Conservation (phyloP, 78 protist genomes). For the Ministeria vibrans region DNA sequence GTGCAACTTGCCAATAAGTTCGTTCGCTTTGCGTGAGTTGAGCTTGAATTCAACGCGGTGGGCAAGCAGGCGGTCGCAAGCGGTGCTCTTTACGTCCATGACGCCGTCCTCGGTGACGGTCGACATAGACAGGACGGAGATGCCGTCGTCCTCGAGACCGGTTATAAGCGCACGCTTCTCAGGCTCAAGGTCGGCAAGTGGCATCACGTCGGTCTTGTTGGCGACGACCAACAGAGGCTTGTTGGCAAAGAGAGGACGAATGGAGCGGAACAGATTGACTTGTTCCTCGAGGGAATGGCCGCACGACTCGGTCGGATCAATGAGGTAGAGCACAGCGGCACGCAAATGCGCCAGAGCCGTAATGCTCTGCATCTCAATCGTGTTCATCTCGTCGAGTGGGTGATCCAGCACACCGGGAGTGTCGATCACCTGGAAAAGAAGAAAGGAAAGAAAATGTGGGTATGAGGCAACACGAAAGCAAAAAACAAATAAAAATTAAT, state of each 20-base stretch:
- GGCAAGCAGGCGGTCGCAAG: slow-evolving; percentile 86
- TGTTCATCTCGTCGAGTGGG: slow-evolving; percentile 96
- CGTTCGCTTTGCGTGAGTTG: not conserved
- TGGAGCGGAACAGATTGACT: slow-evolving; percentile 77
- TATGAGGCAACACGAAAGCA: not conserved
- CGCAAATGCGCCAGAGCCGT: slow-evolving; percentile 98
- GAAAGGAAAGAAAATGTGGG: not conserved
- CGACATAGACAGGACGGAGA: slow-evolving; percentile 42
- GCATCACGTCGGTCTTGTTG: slow-evolving; percentile 82
- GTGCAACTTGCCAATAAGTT: slow-evolving; percentile 57
- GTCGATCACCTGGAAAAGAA: slow-evolving; percentile 80
- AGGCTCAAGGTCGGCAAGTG: slow-evolving; percentile 55
- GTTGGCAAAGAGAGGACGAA: slow-evolving; percentile 91
- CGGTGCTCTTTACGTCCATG: slow-evolving; percentile 64
- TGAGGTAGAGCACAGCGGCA: slow-evolving; percentile 80
- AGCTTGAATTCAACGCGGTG: slow-evolving; percentile 68
- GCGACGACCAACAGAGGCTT: slow-evolving; percentile 94
- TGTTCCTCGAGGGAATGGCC: slow-evolving; percentile 89
- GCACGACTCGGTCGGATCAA: slow-evolving; percentile 95
- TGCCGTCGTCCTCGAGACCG: slow-evolving; percentile 23
- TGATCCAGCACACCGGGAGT: slow-evolving; percentile 99
- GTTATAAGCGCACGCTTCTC: slow-evolving; percentile 47
- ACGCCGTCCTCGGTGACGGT: slow-evolving; percentile 81
- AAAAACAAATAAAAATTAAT: not conserved
- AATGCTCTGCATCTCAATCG: slow-evolving; percentile 99